Conservation (phyloP, 2,329 filamentous ascomycete genomes). For the Penicillium sp. region DNA sequence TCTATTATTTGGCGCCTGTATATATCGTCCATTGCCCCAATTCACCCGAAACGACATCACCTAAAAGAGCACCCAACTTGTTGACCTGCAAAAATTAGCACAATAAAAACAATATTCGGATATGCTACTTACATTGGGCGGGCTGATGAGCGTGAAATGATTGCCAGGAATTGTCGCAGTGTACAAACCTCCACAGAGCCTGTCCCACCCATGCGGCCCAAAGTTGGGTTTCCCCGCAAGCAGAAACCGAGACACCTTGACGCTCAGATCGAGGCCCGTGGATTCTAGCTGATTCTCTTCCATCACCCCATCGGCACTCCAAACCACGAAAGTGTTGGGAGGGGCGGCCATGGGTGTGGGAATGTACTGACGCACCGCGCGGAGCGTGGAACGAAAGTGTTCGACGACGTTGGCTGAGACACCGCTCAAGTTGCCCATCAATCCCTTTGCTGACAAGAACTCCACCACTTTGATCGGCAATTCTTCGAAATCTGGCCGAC, state of each 20-base stretch:
- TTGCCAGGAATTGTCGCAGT: neutral
- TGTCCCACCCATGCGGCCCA: neutral
- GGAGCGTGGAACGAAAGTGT: neutral
- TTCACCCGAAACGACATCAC: neutral
- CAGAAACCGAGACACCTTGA: neutral
- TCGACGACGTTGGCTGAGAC: neutral
- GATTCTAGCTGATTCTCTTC: neutral
- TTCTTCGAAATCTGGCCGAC: neutral
- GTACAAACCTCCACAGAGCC: neutral
- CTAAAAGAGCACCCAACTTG: neutral
- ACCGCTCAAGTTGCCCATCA: neutral
- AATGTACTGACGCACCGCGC: neutral
- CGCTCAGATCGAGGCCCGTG: neutral
- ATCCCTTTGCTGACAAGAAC: neutral
- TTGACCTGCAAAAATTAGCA: neutral
- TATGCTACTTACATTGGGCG: neutral
- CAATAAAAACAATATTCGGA: too few species aligned
- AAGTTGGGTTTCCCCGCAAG: neutral
- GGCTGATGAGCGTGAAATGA: conserved; percentile 1
- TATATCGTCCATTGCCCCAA: too few species aligned
- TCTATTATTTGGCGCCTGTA: too few species aligned
- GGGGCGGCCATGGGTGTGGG: neutral
- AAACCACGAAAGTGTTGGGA: neutral
- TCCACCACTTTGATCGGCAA: neutral
- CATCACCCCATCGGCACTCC: neutral